These are phyloP conservation scores for Cubamyces lactineus DNA, from an alignment of 768 basidiomycete species.

Conservation along the genomic window DNA sequence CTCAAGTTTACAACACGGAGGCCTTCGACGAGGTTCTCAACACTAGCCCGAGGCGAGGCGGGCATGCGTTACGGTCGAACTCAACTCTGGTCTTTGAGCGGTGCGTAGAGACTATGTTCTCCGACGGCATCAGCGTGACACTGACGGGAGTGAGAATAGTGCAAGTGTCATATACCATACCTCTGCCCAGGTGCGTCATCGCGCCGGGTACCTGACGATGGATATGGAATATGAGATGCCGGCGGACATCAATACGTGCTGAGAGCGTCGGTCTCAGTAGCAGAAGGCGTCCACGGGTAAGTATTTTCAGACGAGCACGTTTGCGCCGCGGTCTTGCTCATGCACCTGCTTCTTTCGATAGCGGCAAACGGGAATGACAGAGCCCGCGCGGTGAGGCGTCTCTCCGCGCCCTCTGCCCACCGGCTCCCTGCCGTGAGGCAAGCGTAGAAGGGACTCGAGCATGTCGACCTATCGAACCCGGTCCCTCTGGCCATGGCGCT, in stretches of 20 bases:
- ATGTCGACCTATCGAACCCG: background rate
- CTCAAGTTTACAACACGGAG: background rate
- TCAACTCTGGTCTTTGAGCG: no score
- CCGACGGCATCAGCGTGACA: no score
- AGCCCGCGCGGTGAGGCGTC: constrained; percentile 15
- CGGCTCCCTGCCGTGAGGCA: constrained; percentile 12
- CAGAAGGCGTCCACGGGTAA: background rate
- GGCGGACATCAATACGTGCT: background rate
- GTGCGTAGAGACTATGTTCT: no score
- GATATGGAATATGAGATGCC: background rate
- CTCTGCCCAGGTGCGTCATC: background rate
- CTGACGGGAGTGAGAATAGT: background rate
- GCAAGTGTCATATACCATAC: background rate
- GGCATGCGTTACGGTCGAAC: background rate
- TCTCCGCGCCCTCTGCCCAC: constrained; percentile 20
- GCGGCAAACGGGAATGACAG: constrained; percentile 16
- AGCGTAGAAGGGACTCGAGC: background rate
- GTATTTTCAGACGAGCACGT: constrained; percentile 19
- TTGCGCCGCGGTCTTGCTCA: constrained; percentile 4
- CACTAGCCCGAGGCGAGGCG: background rate
- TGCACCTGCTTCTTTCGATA: constrained; percentile 14
- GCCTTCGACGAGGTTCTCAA: no score
- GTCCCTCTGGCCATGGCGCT: background rate
- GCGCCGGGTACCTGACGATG: background rate
- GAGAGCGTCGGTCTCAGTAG: background rate